A percentile compares a stretch with the other conserved stretches of the same genome.
phyloP scores from a whole-genome alignment of 306 rosid genomes.

The Corylus americana region DNA sequence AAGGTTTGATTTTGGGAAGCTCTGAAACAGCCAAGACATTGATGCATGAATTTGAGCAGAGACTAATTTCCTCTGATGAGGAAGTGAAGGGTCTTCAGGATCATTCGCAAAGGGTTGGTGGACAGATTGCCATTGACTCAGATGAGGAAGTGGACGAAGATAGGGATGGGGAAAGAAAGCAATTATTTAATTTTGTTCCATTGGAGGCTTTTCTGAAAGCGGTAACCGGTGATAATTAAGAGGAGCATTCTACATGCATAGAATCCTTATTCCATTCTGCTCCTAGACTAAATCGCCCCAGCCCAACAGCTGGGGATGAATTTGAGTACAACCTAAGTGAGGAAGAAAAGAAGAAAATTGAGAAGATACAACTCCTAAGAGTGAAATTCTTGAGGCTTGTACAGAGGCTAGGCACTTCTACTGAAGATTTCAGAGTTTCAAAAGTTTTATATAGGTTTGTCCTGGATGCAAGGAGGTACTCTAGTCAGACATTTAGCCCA shows the following conservation, averaged over 20 bases:
- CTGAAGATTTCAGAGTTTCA: conserved; percentile 44
- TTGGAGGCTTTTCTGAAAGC: conserved; percentile 30
- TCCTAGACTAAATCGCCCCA: background rate
- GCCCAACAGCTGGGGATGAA: conserved; percentile 22
- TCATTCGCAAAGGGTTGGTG: conserved; percentile 25
- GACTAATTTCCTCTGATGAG: conserved; percentile 40
- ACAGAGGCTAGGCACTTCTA: conserved; percentile 41
- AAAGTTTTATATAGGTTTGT: conserved; percentile 45
- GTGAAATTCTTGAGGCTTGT: conserved; percentile 51
- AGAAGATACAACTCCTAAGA: conserved; percentile 34
- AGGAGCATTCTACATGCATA: conserved; percentile 24
- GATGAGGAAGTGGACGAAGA: conserved; percentile 21
- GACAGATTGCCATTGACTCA: conserved; percentile 13
- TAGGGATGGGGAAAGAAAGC: conserved; percentile 25
- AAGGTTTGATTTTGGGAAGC: conserved; percentile 26
- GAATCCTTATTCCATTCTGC: conserved; percentile 25
- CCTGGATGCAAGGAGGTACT: conserved; percentile 38
- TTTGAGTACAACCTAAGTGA: conserved; percentile 26
- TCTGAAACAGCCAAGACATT: conserved; percentile 30
- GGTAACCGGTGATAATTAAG: conserved; percentile 22
- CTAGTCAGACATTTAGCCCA: conserved; percentile 38
- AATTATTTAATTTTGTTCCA: conserved; percentile 16
- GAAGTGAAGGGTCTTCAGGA: conserved; percentile 28
- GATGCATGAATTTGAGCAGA: conserved; percentile 35
- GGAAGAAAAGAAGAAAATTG: conserved; percentile 39